Evolutionary conservation across 805 yeast species (phyloP), one percentile per base, ranked within the genome.

Genomic region (Jamesozyma hellenica): DNA sequence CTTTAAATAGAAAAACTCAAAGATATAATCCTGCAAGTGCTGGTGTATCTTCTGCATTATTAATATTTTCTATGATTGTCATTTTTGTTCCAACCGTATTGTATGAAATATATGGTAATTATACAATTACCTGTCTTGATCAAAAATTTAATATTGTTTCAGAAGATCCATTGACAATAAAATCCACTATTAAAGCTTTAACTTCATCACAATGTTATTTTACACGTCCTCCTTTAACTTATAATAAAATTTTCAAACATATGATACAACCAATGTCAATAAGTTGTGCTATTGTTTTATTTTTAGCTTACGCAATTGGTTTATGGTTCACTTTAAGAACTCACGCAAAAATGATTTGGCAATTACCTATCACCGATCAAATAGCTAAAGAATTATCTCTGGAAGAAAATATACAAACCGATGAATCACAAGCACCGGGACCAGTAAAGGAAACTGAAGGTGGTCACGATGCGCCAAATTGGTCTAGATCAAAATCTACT

Each of bases 321-420:
- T 66, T 92, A 32, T 79, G 86, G 74, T 92, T 92, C 60, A 92
- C 98, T 0, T 71, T 92, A 53, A 75, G 95, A 52, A 92, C 97
- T 0, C 98, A 92, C 61, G 98, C 98, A 0, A 90, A 95, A 1
- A 68, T 87, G 64, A 92, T 92, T 47, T 92, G 98, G 98, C 83
- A 85, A 40, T 49, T 26, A 55, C 55, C 46, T 38, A 51, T 17
- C 9, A 29, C 40, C 1, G 49, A 45, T 7, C 58, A 44, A 32
- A 17, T 4, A 8, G n/a, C 21, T 15, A 52, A 52, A 43, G 53
- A 49, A n/a, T 16, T 34, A 7, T 18, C 26, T 30, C 23, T 34
- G 13, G 42, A 39, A 31, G 36, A 33, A 4, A 29, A 32, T 18
- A 21, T 41, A 15, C 26, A 13, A 19, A 4, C 12, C 4, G 4